Conservation (phyloP, 352 stramenopile species). For the Pythium guiyangense region DNA sequence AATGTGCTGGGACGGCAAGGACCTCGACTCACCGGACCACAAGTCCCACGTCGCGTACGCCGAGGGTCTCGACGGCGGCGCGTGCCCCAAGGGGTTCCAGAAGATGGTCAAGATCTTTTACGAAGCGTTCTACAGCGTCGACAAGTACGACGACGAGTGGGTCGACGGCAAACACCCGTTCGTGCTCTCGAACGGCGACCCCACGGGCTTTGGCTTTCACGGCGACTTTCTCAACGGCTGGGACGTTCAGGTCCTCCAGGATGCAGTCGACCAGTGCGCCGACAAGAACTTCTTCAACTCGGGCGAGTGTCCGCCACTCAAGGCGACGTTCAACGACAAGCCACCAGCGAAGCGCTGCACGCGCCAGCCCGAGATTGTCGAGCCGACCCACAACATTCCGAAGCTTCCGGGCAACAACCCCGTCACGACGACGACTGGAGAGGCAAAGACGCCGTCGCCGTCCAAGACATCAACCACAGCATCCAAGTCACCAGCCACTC, state of each 20-base stretch:
- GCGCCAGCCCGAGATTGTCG: slow-evolving; percentile 27
- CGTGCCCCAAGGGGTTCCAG: slow-evolving; percentile 31
- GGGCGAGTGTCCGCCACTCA: slow-evolving; percentile 34
- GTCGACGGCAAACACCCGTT: slow-evolving; percentile 41
- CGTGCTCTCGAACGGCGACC: slow-evolving; percentile 41
- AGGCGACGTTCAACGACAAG: slow-evolving; percentile 28
- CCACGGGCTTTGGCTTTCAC: slow-evolving; percentile 44
- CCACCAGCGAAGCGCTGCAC: slow-evolving; percentile 29
- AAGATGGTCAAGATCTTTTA: slow-evolving; percentile 66
- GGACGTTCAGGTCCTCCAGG: slow-evolving; percentile 37
- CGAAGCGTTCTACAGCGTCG: slow-evolving; percentile 48
- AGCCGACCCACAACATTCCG: slow-evolving; percentile 21
- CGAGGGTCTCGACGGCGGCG: slow-evolving; percentile 31
- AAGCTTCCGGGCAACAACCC: slow-evolving; percentile 36
- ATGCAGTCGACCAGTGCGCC: slow-evolving; percentile 32
- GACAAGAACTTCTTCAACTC: slow-evolving; percentile 53
- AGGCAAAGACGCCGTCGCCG: background rate
- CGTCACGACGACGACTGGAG: slow-evolving; percentile 6
- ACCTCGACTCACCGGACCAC: slow-evolving; percentile 44
- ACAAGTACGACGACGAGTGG: slow-evolving; percentile 44
- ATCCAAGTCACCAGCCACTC: background rate
- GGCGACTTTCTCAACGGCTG: slow-evolving; percentile 52
- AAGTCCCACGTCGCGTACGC: slow-evolving; percentile 49
- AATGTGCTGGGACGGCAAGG: slow-evolving; percentile 46
- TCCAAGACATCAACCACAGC: background rate